Evolutionary conservation across 257 asterid species (phyloP).

Genomic region (Lavandula angustifolia): DNA sequence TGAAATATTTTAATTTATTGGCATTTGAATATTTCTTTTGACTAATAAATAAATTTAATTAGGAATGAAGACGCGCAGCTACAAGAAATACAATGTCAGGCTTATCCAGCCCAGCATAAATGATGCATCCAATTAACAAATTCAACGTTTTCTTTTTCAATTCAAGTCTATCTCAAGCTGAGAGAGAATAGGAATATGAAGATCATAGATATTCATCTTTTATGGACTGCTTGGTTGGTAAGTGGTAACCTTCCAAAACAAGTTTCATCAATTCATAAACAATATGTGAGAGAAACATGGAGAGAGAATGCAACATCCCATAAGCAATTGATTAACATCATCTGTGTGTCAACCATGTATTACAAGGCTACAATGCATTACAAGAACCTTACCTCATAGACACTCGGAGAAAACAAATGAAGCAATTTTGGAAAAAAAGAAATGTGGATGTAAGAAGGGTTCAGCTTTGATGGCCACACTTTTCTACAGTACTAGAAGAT

Average conservation of each 20-base stretch:
- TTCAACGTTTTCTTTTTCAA: background rate
- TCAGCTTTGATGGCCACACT: slow-evolving; percentile 30
- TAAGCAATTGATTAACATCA: background rate
- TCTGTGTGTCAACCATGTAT: background rate
- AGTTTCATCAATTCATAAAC: background rate
- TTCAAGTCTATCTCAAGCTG: background rate
- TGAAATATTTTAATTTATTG: background rate
- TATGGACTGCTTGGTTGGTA: too few relatives aligned
- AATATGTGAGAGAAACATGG: background rate
- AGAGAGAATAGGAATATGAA: background rate
- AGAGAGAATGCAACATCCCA: background rate
- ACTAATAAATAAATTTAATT: slow-evolving; percentile 4
- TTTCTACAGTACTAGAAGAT: slow-evolving; percentile 31
- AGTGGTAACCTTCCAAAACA: background rate
- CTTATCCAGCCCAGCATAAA: background rate
- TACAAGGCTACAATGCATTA: slow-evolving; percentile 6
- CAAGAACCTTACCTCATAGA: background rate
- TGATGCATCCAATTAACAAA: background rate
- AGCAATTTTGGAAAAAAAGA: too few relatives aligned
- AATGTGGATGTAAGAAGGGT: background rate
- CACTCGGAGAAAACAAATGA: background rate
- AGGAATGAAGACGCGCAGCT: background rate
- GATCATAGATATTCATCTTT: background rate
- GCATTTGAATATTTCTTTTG: background rate
- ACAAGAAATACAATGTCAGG: background rate